These are phyloP conservation scores for Trametes meyenii DNA, from an alignment of 768 basidiomycete species.

Conservation along the genomic window DNA sequence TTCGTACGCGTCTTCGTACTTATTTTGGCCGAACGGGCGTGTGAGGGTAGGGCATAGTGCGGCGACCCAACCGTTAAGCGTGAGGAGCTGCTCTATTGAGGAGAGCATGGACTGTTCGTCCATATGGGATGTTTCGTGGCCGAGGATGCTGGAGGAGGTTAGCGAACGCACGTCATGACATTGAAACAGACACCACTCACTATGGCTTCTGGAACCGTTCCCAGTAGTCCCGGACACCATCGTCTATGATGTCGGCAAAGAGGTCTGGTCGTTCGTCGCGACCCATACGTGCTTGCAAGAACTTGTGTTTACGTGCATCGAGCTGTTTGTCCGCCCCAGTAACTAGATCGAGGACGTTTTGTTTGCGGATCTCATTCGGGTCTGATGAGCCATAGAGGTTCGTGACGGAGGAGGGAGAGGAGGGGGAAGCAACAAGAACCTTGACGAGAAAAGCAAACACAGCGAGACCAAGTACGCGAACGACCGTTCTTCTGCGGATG, in stretches of 20 bases:
- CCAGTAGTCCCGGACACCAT: constrained; percentile 90
- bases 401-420: constrained; percentile 28
- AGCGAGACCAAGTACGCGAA: constrained; percentile 44
- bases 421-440: constrained; percentile 40
- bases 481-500: constrained; percentile 53
- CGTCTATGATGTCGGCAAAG: constrained; percentile 69
- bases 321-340: constrained; percentile 72
- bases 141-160: constrained; percentile 58
- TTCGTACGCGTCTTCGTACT: constrained; percentile 82
- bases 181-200: constrained; percentile 53
- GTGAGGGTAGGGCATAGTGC: constrained; percentile 91
- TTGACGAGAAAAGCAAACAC: constrained; percentile 41
- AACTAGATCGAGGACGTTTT: constrained; percentile 68
- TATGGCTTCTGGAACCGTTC: constrained; percentile 89
- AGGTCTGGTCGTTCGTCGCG: constrained; percentile 84
- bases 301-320: constrained; percentile 86
- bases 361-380: constrained; percentile 51
- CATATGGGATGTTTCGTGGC: constrained; percentile 81
- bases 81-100: constrained; percentile 92
- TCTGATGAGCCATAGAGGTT: constrained; percentile 27
- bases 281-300: constrained; percentile 86
- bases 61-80: constrained; percentile 97
- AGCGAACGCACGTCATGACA: not conserved
- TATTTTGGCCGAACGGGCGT: constrained; percentile 95
- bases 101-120: constrained; percentile 89